A percentile compares a stretch with the other conserved stretches of the same genome.
These are phyloP conservation scores for Obelidium mucronatum DNA, from an alignment of 192 early-diverging fungal species.

Conservation along the genomic window DNA sequence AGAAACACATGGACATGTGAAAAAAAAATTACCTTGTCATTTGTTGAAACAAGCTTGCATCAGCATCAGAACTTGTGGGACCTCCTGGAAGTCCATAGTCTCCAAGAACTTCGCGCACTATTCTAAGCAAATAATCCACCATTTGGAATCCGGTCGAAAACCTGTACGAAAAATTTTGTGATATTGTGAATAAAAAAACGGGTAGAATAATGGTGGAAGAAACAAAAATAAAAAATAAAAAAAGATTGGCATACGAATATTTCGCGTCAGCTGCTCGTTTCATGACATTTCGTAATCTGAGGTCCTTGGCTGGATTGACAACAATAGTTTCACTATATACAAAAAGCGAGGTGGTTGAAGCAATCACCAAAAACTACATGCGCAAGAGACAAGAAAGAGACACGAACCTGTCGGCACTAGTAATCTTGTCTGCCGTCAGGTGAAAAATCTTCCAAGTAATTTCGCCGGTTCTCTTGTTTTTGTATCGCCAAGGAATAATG, in stretches of 20 bases:
- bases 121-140: constrained; percentile 52
- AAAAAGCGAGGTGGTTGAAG: background rate
- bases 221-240: background rate
- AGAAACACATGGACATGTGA: too few relatives aligned
- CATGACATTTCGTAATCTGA: constrained; percentile 35
- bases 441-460: constrained; percentile 62
- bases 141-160: constrained; percentile 35
- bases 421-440: constrained; percentile 44
- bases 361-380: constrained; percentile 7
- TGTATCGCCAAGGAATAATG: constrained; percentile 59
- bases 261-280: constrained; percentile 21
- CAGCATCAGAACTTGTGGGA: constrained; percentile 49
- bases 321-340: constrained; percentile 49
- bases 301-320: constrained; percentile 47
- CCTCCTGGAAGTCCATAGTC: constrained; percentile 58
- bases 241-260: background rate
- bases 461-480: constrained; percentile 45
- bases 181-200: constrained; percentile 2
- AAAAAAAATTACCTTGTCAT: constrained; percentile 45
- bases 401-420: constrained; percentile 44
- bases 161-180: background rate
- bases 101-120: constrained; percentile 48
- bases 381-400: background rate
- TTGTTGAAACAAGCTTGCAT: constrained; percentile 44
- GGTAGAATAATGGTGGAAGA: background rate